These are phyloP conservation scores for Willaertia magna DNA, from an alignment of 208 protist genomes.

Conservation along the genomic window DNA sequence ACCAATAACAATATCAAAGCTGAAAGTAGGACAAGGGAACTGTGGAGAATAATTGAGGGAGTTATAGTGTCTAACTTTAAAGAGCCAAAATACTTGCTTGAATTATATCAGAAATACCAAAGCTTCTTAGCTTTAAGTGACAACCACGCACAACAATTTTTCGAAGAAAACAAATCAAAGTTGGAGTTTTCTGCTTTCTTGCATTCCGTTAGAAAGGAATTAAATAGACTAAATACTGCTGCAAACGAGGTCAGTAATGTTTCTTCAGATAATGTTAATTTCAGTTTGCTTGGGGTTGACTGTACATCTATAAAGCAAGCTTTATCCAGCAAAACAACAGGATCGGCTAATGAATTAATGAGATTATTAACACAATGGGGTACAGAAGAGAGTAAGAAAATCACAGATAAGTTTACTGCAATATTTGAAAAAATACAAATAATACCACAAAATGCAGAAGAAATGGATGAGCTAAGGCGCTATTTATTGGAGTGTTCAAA, in stretches of 20 bases:
- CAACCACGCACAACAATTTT: background rate
- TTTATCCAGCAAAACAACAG: constrained; percentile 41
- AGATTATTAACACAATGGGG: constrained; percentile 47
- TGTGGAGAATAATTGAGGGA: background rate
- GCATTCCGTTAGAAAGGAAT: background rate
- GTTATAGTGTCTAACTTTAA: background rate
- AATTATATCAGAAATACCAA: background rate
- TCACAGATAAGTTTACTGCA: constrained; percentile 50
- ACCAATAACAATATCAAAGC: background rate
- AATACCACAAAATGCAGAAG: constrained; percentile 65
- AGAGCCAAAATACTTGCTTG: background rate
- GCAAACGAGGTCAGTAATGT: background rate
- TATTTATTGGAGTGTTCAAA: constrained; percentile 54
- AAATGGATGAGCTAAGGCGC: constrained; percentile 61
- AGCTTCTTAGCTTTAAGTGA: too few species aligned
- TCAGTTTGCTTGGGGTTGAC: constrained; percentile 24
- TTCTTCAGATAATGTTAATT: background rate
- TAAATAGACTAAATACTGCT: background rate
- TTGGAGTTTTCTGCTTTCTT: background rate
- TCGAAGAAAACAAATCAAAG: background rate
- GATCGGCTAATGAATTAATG: constrained; percentile 52
- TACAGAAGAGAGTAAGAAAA: constrained; percentile 40
- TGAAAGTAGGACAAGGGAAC: constrained; percentile 33
- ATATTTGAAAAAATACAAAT: constrained; percentile 54
- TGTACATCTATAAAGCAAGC: constrained; percentile 63